Evolutionary conservation across 495 filamentous ascomycete species (phyloP).

Genomic region (Hypoxylon lenormandii): DNA sequence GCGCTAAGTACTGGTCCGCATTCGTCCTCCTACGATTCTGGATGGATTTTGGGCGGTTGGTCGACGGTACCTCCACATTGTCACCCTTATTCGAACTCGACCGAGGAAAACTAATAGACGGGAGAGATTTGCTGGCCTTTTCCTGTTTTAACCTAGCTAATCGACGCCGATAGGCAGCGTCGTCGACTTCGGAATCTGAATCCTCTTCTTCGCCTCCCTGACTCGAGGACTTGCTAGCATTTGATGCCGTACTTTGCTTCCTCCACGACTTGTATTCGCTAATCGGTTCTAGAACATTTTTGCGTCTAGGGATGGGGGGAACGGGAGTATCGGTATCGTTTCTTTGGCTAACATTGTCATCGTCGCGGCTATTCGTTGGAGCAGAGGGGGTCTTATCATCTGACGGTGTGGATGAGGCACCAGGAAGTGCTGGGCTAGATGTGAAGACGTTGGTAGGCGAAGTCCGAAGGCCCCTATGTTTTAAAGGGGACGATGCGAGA

Average conservation of each 20-base stretch:
- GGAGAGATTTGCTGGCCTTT: conserved; percentile 54
- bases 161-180: conserved; percentile 34
- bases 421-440: conserved; percentile 52
- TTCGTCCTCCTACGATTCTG: conserved; percentile 17
- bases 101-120: conserved; percentile 53
- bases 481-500: conserved; percentile 58
- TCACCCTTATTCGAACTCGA: conserved; percentile 37
- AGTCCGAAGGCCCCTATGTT: conserved; percentile 56
- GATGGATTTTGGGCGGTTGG: conserved; percentile 46
- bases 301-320: conserved; percentile 17
- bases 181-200: conserved; percentile 37
- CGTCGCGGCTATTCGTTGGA: conserved; percentile 26
- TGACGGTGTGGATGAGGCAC: conserved; percentile 31
- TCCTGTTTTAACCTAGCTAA: conserved; percentile 51
- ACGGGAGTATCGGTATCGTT: conserved; percentile 29
- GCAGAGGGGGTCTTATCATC: conserved; percentile 30
- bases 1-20: conserved; percentile 41
- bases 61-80: conserved; percentile 57
- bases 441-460: conserved; percentile 47
- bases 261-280: conserved; percentile 43
- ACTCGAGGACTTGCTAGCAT: conserved; percentile 29
- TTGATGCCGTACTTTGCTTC: conserved; percentile 35
- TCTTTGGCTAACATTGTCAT: conserved; percentile 22
- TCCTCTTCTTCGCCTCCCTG: conserved; percentile 34
- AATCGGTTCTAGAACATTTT: conserved; percentile 43